These are phyloP conservation scores for Thelonectria discophora DNA, from an alignment of 2,329 filamentous ascomycete genomes.

Conservation along the genomic window DNA sequence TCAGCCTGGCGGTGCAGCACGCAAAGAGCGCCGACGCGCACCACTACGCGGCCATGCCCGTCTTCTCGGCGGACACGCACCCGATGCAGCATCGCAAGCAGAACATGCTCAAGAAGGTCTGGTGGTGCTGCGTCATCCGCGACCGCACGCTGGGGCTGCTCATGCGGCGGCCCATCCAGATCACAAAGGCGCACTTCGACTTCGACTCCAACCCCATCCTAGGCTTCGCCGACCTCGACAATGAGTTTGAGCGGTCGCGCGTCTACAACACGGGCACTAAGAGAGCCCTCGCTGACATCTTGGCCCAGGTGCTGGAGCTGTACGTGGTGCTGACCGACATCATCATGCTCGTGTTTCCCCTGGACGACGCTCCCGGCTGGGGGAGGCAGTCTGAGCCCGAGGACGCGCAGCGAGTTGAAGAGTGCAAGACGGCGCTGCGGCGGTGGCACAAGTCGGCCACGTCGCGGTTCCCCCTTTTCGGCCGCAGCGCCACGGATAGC, in stretches of 20 bases:
- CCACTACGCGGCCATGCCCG: conserved; percentile 50
- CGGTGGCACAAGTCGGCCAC: conserved; percentile 53
- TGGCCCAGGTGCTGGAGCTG: conserved; percentile 57
- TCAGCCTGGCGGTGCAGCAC: conserved; percentile 59
- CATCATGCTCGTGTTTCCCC: conserved; percentile 55
- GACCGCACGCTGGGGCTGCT: conserved; percentile 60
- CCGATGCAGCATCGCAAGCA: conserved; percentile 49
- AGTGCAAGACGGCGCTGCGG: conserved; percentile 49
- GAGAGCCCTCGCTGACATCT: conserved; percentile 52
- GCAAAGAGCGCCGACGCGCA: conserved; percentile 57
- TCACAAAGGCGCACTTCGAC: conserved; percentile 58
- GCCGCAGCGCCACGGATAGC: conserved; percentile 38
- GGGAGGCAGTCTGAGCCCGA: conserved; percentile 46
- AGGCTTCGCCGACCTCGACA: conserved; percentile 53
- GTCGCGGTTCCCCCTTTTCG: conserved; percentile 51
- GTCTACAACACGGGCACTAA: conserved; percentile 59
- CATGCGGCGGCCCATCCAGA: conserved; percentile 60
- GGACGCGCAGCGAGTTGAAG: conserved; percentile 45
- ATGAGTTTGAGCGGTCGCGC: conserved; percentile 55
- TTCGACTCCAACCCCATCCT: conserved; percentile 50
- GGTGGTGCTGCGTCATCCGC: conserved; percentile 64
- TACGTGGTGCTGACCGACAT: conserved; percentile 58
- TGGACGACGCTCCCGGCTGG: conserved; percentile 54
- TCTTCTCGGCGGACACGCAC: conserved; percentile 41
- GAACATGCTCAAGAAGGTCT: conserved; percentile 58